These are phyloP conservation scores for Aspergillus niger DNA, from an alignment of 2,329 filamentous ascomycete genomes.

Conservation along the genomic window DNA sequence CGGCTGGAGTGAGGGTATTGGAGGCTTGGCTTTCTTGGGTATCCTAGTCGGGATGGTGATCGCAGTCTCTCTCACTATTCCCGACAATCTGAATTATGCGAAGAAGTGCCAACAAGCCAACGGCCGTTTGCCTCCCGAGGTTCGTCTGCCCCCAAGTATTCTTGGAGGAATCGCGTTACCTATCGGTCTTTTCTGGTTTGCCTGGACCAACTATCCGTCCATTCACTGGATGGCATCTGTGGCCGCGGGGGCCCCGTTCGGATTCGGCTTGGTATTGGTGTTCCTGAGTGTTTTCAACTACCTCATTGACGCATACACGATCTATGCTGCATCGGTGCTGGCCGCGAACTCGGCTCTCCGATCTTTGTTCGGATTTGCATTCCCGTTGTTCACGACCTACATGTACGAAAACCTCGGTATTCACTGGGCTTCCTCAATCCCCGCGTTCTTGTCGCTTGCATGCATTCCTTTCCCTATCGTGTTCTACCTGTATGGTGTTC, in stretches of 20 bases:
- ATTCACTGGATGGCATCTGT: constrained; percentile 44
- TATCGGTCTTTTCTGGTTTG: constrained; percentile 60
- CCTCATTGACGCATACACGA: constrained; percentile 46
- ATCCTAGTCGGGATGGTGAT: constrained; percentile 43
- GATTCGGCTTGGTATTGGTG: constrained; percentile 44
- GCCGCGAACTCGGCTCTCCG: constrained; percentile 51
- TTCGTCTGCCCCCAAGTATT: constrained; percentile 53
- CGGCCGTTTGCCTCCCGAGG: constrained; percentile 57
- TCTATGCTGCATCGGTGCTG: constrained; percentile 46
- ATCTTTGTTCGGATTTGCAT: constrained; percentile 50
- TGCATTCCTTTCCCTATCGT: constrained; percentile 49
- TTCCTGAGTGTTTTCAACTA: constrained; percentile 47
- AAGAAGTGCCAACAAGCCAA: constrained; percentile 25
- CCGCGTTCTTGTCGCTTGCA: constrained; percentile 49
- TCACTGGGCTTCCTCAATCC: constrained; percentile 52
- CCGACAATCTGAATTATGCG: constrained; percentile 40
- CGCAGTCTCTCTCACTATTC: constrained; percentile 42
- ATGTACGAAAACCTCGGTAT: constrained; percentile 51
- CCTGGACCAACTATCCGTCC: constrained; percentile 56
- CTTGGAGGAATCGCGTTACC: constrained; percentile 54
- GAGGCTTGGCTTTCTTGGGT: constrained; percentile 51
- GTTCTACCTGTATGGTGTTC: constrained; percentile 45
- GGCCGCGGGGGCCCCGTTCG: constrained; percentile 40
- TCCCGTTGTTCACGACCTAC: constrained; percentile 51
- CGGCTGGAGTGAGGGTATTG: constrained; percentile 48